A percentile compares a stretch with the other conserved stretches of the same genome.
phyloP scores from a whole-genome alignment of 2,329 filamentous ascomycete species.

The Fusarium continuum region DNA sequence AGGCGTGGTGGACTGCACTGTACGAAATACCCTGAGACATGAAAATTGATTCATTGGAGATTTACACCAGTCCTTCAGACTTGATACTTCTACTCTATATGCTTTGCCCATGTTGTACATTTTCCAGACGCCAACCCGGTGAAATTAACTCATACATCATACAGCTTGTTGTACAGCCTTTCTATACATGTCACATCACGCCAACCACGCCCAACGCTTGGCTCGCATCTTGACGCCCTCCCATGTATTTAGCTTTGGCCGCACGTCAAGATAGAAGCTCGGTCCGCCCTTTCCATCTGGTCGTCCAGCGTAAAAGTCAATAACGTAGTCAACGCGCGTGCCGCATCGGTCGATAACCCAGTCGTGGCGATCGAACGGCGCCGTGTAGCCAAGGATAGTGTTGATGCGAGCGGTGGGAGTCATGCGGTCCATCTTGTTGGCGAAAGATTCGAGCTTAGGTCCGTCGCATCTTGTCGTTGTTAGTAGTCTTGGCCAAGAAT shows the following conservation, averaged over 20 bases:
- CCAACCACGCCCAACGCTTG: conserved; percentile 59
- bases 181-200: conserved; percentile 47
- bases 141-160: conserved; percentile 35
- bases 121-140: conserved; percentile 39
- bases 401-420: conserved; percentile 87
- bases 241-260: conserved; percentile 74
- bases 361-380: conserved; percentile 95
- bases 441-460: conserved; percentile 84
- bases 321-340: conserved; percentile 88
- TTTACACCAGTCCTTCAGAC: conserved; percentile 18
- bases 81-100: neutral
- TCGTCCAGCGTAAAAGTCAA: conserved; percentile 92
- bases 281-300: conserved; percentile 52
- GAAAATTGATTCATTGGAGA: conserved; percentile 35
- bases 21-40: neutral
- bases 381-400: conserved; percentile 84
- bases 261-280: conserved; percentile 74
- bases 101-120: conserved; percentile 33
- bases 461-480: conserved; percentile 66
- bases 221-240: conserved; percentile 75
- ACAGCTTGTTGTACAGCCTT: conserved; percentile 17
- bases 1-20: neutral
- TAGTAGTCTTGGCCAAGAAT: neutral
- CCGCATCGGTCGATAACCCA: conserved; percentile 97
- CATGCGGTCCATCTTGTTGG: conserved; percentile 73